A percentile compares a stretch with the other conserved stretches of the same genome.
Conservation (phyloP, 495 filamentous ascomycete genomes). For the Talaromyces stipitatus region DNA sequence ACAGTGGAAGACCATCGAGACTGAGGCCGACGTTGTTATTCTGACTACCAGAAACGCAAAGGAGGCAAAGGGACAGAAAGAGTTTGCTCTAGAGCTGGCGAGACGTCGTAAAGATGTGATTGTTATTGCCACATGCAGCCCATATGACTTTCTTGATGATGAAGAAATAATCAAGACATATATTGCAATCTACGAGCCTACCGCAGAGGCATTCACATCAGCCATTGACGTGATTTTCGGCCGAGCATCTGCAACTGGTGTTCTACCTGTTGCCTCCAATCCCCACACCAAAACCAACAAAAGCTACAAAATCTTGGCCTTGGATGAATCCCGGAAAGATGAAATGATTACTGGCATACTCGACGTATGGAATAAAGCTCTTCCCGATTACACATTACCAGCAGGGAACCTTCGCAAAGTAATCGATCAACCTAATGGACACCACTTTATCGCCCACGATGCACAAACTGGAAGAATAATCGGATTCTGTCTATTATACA, state of each 20-base stretch:
- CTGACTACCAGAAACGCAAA: constrained; percentile 37
- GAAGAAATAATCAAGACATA: constrained; percentile 30
- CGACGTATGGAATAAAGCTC: constrained; percentile 28
- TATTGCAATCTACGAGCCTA: constrained; percentile 41
- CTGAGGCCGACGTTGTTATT: constrained; percentile 31
- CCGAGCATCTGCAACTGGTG: constrained; percentile 18
- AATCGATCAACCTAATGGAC: constrained; percentile 16
- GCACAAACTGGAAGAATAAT: constrained; percentile 16
- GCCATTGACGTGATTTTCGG: constrained; percentile 38
- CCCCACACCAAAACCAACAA: neutral
- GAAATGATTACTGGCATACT: constrained; percentile 17
- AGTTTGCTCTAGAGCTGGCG: constrained; percentile 26
- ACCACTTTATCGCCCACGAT: constrained; percentile 30
- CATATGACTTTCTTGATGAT: constrained; percentile 42
- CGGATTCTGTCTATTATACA: constrained; percentile 38
- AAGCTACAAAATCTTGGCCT: neutral
- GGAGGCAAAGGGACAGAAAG: constrained; percentile 31
- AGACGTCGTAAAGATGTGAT: constrained; percentile 22
- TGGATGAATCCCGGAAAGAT: neutral
- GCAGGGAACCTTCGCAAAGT: constrained; percentile 19
- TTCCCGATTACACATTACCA: constrained; percentile 34
- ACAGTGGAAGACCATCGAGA: constrained; percentile 20
- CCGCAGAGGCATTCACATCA: constrained; percentile 35
- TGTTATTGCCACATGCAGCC: constrained; percentile 36
- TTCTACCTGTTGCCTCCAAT: constrained; percentile 25